These are phyloP conservation scores for Boletus rufocinnamomeus DNA, from an alignment of 768 basidiomycete species.

Conservation along the genomic window DNA sequence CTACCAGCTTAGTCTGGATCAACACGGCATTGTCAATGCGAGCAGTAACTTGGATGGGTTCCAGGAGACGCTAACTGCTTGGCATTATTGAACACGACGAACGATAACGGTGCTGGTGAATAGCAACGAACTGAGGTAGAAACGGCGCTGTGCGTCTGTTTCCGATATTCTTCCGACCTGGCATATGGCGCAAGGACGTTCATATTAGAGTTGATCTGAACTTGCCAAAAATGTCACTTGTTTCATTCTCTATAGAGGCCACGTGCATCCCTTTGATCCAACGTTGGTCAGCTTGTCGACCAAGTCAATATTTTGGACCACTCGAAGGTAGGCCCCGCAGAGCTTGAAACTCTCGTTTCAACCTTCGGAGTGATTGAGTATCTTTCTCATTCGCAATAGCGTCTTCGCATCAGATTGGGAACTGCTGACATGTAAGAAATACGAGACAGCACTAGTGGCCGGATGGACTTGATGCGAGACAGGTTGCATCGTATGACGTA, in stretches of 20 bases:
- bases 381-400: not conserved
- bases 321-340: not conserved
- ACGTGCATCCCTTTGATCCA: not conserved
- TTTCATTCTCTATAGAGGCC: not conserved
- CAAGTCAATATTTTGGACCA: not conserved
- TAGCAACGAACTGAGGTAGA: not conserved
- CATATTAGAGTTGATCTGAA: too few species aligned
- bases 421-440: not conserved
- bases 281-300: not conserved
- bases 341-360: not conserved
- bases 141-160: not conserved
- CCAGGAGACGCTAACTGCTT: constrained; percentile 36
- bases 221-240: not conserved
- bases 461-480: not conserved
- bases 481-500: not conserved
- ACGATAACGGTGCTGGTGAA: not conserved
- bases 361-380: not conserved
- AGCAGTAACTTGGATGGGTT: constrained; percentile 43
- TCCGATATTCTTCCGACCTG: not conserved
- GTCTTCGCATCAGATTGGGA: not conserved
- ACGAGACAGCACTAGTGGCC: not conserved
- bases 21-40: constrained; percentile 34
- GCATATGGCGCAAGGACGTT: not conserved
- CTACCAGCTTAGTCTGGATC: constrained; percentile 41
- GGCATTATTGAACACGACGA: constrained; percentile 12